Evolutionary conservation across 202 grass and related monocot genomes (phyloP).

Genomic region (Schoenoplectus tabernaemontani): DNA sequence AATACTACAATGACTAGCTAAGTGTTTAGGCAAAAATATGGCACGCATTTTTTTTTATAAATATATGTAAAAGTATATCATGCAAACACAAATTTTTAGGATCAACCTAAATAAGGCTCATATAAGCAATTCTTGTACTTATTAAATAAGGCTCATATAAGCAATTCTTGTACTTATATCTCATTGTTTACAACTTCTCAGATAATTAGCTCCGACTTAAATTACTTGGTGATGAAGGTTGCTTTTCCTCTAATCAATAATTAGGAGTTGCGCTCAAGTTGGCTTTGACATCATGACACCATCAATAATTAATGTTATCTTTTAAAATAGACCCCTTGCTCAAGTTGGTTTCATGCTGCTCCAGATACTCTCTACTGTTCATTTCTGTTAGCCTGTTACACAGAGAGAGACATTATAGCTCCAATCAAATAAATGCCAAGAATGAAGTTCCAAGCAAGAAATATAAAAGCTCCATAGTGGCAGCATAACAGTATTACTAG

Average conservation of each 20-base stretch:
- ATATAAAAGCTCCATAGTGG: neutral
- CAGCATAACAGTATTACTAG: neutral
- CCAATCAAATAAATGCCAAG: neutral
- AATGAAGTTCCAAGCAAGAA: neutral
- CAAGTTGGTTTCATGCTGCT: conserved; percentile 53
- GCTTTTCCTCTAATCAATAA: neutral
- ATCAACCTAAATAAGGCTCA: too few relatives aligned
- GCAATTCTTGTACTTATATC: too few relatives aligned
- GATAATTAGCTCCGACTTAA: neutral
- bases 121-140: too few relatives aligned
- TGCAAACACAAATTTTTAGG: too few relatives aligned
- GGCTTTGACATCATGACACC: neutral
- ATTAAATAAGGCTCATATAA: too few relatives aligned
- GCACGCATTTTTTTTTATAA: too few relatives aligned
- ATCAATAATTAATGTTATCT: neutral
- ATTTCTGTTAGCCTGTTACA: conserved; percentile 73
- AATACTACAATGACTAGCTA: too few relatives aligned
- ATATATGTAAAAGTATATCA: too few relatives aligned
- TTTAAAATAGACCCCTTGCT: conserved; percentile 8
- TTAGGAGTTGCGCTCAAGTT: neutral
- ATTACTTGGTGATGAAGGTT: neutral
- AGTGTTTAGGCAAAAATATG: too few relatives aligned
- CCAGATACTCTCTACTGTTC: conserved; percentile 87
- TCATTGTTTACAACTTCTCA: neutral
- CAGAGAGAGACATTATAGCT: neutral